Evolutionary conservation across 2,329 filamentous ascomycete genomes (phyloP).

Genomic region (Xylaria polymorpha): DNA sequence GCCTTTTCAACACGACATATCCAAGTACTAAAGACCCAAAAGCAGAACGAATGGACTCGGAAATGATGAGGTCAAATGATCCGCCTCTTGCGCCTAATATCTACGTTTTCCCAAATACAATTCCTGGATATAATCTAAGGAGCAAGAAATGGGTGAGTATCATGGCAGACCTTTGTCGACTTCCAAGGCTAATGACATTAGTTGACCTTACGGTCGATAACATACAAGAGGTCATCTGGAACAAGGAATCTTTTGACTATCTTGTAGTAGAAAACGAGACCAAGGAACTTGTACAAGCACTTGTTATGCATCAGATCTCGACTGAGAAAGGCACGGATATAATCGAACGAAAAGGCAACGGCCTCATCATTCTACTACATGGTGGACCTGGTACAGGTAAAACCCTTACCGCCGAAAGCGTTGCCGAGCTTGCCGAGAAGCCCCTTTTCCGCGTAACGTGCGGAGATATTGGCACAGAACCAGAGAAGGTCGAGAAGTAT

Average conservation of each 20-base stretch:
- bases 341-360: slow-evolving; percentile 37
- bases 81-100: slow-evolving; percentile 29
- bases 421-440: slow-evolving; percentile 41
- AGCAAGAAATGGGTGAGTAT: slow-evolving; percentile 38
- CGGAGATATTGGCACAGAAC: slow-evolving; percentile 44
- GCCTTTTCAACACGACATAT: background rate
- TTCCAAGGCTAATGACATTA: slow-evolving; percentile 3
- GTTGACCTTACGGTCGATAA: slow-evolving; percentile 35
- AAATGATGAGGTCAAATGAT: slow-evolving; percentile 9
- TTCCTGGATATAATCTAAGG: slow-evolving; percentile 30
- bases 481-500: slow-evolving; percentile 41
- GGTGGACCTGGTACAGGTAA: slow-evolving; percentile 42
- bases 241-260: slow-evolving; percentile 40
- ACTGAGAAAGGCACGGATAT: slow-evolving; percentile 28
- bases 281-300: slow-evolving; percentile 41
- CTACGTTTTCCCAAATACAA: slow-evolving; percentile 31
- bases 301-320: slow-evolving; percentile 38
- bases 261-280: slow-evolving; percentile 39
- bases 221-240: slow-evolving; percentile 40
- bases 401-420: slow-evolving; percentile 41
- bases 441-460: slow-evolving; percentile 42
- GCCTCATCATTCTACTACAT: slow-evolving; percentile 39
- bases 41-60: background rate
- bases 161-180: too few species aligned
- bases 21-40: background rate